Base-by-base conservation (phyloP, 192 early-diverging fungal genomes). In the Backusella macrospora region DNA sequence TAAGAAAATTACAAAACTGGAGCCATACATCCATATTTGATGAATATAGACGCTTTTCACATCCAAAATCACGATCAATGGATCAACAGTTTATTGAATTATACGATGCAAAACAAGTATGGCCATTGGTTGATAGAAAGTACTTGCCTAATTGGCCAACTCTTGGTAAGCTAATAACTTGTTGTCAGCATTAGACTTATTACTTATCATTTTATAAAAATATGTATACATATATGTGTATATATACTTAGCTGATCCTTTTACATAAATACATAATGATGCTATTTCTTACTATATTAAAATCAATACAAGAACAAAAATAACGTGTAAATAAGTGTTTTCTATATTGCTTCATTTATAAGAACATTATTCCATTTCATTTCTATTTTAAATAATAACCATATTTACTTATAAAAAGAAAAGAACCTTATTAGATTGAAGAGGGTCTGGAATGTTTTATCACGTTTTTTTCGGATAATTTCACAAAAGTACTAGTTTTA, bases 21-120 rank as follows among this genome's bases (percentile, higher is more conserved):
- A 91, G 92, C 1, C 89, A 95, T 69, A 96, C 96, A 0, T 92
- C 93, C n/a, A 98, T 97, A 38, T 99, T 98, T 90, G 96, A 97
- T 76, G 98, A 99, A 78, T 99, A 99, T 79, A 87, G 96, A 45
- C 80, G 94, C 18, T 99, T 96, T 72, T 92, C 96, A 29, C 88
- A 90, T 59, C 92, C 94, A 7, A 95, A 95, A 72, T 90, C 92
- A 0, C 78, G 94, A 15, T 89, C 92, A 3, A 92, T 94, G 90
- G 94, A 95, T 66, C 92, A 94, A 73, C 94, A 94, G 71, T 95
- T 93, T 72, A 94, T 94, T 52, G 93, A 94, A 68, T 82, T 94
- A 46, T 94, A 91, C 78, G 91, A 94, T 65, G 75, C 88, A 10
- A 76, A 84, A 16, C 88, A 90, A 21, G 92, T 92, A 13, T 85